These are phyloP conservation scores for Suhomyces prunicola DNA, from an alignment of 805 yeast species.

Conservation along the genomic window DNA sequence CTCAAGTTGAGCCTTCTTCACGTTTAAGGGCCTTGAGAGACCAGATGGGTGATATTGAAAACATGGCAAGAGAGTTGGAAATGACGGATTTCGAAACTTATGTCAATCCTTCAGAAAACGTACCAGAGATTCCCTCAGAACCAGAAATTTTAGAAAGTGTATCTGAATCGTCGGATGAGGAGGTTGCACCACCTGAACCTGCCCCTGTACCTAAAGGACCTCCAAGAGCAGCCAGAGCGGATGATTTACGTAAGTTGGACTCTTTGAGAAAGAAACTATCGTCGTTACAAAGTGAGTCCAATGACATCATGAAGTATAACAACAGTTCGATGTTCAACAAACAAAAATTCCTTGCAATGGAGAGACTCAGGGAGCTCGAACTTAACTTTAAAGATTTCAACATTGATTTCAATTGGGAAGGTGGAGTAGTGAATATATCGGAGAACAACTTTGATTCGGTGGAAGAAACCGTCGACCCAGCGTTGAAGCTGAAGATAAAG, in stretches of 20 bases:
- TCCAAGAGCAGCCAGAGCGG: constrained; percentile 40
- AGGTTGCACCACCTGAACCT: constrained; percentile 11
- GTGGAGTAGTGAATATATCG: constrained; percentile 12
- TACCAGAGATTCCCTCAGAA: constrained; percentile 11
- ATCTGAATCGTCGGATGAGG: constrained; percentile 16
- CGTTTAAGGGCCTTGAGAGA: constrained; percentile 72
- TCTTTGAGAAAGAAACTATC: constrained; percentile 56
- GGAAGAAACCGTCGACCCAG: constrained; percentile 27
- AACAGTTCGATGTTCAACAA: constrained; percentile 55
- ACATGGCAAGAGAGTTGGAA: constrained; percentile 82
- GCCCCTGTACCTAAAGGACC: constrained; percentile 27
- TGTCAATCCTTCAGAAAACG: constrained; percentile 8
- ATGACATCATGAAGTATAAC: constrained; percentile 70
- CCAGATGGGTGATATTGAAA: constrained; percentile 80
- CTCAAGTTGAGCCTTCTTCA: constrained; percentile 70
- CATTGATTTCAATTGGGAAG: constrained; percentile 43
- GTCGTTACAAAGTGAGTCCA: constrained; percentile 67
- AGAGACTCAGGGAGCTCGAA: constrained; percentile 69
- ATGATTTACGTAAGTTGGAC: constrained; percentile 55
- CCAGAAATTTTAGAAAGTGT: constrained; percentile 17
- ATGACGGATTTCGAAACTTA: constrained; percentile 69
- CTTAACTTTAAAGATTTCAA: constrained; percentile 61
- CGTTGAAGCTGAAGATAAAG: constrained; percentile 34
- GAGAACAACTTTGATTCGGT: constrained; percentile 10
- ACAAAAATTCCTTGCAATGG: constrained; percentile 65